Percentiles rank a stretch among this genome's conserved stretches.
Conservation (phyloP, 352 stramenopile genomes). For the Nothophytophthora sp. region DNA sequence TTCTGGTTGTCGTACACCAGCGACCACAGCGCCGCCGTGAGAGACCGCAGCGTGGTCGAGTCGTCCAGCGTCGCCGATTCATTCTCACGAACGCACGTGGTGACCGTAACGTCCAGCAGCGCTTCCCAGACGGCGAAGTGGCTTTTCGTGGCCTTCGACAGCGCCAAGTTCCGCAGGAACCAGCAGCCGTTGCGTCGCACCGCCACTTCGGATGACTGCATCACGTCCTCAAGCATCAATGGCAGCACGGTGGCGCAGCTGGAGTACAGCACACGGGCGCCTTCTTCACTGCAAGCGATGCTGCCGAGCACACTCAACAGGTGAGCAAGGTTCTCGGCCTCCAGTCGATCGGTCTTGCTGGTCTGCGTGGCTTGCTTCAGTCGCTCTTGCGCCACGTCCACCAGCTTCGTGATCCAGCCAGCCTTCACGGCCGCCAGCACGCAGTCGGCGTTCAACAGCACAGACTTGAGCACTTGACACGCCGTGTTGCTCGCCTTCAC, state of each 20-base stretch:
- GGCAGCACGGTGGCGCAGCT: conserved; percentile 31
- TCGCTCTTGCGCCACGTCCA: conserved; percentile 38
- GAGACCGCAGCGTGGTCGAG: conserved; percentile 10
- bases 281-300: conserved; percentile 48
- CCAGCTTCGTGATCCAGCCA: conserved; percentile 36
- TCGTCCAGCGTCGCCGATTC: conserved; percentile 1
- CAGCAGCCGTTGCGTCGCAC: conserved; percentile 38
- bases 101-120: conserved; percentile 37
- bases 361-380: conserved; percentile 37
- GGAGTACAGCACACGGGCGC: conserved; percentile 35
- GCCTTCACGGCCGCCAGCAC: conserved; percentile 44
- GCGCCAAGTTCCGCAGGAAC: conserved; percentile 61
- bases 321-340: conserved; percentile 39
- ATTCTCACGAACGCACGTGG: conserved; percentile 15
- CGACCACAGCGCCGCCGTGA: conserved; percentile 50
- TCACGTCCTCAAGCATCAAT: conserved; percentile 50
- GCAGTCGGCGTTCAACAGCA: conserved; percentile 54
- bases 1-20: conserved; percentile 73
- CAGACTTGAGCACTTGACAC: conserved; percentile 44
- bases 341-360: conserved; percentile 26
- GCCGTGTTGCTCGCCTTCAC: conserved; percentile 30
- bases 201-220: conserved; percentile 24
- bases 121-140: conserved; percentile 65
- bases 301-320: conserved; percentile 47
- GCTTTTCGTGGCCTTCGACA: conserved; percentile 53